phyloP scores from a whole-genome alignment of 2,329 filamentous ascomycete species.

The Cadophora malorum region DNA sequence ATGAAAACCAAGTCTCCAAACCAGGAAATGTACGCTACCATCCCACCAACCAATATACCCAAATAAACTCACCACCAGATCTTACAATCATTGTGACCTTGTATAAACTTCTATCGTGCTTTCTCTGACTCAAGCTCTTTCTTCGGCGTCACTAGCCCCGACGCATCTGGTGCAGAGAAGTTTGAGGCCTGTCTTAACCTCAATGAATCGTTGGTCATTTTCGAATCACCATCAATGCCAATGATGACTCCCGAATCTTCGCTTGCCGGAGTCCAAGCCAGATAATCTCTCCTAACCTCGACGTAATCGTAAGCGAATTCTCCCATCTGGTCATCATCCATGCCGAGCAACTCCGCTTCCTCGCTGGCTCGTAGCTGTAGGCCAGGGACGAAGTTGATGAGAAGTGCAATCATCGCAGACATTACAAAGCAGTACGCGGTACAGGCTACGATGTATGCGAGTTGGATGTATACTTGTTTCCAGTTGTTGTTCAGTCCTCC shows the following conservation, averaged over 20 bases:
- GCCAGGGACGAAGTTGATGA: conserved; percentile 78
- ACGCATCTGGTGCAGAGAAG: neutral
- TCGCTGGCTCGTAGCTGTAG: conserved; percentile 80
- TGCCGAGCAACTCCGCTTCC: conserved; percentile 83
- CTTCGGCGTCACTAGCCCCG: neutral
- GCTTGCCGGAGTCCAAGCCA: conserved; percentile 81
- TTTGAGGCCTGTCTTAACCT: neutral
- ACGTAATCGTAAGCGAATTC: conserved; percentile 92
- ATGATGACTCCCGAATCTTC: conserved; percentile 52
- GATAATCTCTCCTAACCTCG: conserved; percentile 85
- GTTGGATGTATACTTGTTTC: conserved; percentile 76
- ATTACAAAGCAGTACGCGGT: conserved; percentile 74
- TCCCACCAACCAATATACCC: neutral
- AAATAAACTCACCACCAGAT: neutral
- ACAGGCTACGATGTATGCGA: conserved; percentile 74
- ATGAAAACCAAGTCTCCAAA: neutral
- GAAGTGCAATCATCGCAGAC: conserved; percentile 74
- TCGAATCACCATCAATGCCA: conserved; percentile 1
- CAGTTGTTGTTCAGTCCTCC: conserved; percentile 79
- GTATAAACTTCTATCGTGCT: neutral
- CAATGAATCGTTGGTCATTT: conserved; percentile 1
- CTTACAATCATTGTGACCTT: neutral
- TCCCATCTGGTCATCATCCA: conserved; percentile 89
- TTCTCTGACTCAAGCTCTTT: neutral
- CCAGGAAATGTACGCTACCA: neutral